A percentile compares a stretch with the other conserved stretches of the same genome.
phyloP scores from a whole-genome alignment of 352 stramenopile genomes.

The Pythium sukuiense region DNA sequence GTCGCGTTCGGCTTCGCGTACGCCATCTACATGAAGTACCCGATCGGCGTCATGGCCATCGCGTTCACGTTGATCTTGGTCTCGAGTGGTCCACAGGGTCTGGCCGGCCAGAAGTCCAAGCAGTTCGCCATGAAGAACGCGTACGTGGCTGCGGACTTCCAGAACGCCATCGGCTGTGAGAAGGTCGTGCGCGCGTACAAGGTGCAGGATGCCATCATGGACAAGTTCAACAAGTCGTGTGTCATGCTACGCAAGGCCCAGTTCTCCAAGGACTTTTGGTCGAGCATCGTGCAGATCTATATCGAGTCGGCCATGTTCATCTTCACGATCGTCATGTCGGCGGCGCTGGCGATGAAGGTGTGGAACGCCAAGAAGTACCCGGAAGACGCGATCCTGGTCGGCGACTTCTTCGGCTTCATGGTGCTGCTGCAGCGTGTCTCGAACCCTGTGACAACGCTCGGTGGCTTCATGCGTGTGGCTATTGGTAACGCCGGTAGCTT shows the following conservation, averaged over 20 bases:
- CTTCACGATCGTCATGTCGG: constrained; percentile 86
- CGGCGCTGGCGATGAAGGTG: constrained; percentile 84
- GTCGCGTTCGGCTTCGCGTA: constrained; percentile 86
- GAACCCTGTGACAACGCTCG: constrained; percentile 78
- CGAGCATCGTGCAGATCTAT: constrained; percentile 89
- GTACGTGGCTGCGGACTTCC: constrained; percentile 86
- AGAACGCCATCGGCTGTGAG: constrained; percentile 82
- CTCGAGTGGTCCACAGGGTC: constrained; percentile 80
- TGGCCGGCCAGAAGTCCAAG: constrained; percentile 79
- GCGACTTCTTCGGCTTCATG: constrained; percentile 86
- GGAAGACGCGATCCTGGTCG: constrained; percentile 51
- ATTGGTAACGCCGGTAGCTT: constrained; percentile 88
- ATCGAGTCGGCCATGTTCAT: constrained; percentile 90
- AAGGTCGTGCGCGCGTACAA: constrained; percentile 87
- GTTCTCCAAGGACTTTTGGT: constrained; percentile 90
- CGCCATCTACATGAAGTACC: constrained; percentile 79
- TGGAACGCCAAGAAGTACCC: constrained; percentile 40
- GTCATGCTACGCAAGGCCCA: constrained; percentile 70
- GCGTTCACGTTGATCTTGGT: constrained; percentile 78
- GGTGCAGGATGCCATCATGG: constrained; percentile 77
- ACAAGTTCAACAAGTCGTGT: constrained; percentile 68
- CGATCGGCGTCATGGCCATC: constrained; percentile 83
- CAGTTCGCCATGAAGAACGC: constrained; percentile 88
- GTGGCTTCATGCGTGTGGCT: constrained; percentile 88
- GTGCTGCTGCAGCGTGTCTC: constrained; percentile 78